phyloP scores from a whole-genome alignment of 2,329 filamentous ascomycete genomes.

The Graphium sp. region DNA sequence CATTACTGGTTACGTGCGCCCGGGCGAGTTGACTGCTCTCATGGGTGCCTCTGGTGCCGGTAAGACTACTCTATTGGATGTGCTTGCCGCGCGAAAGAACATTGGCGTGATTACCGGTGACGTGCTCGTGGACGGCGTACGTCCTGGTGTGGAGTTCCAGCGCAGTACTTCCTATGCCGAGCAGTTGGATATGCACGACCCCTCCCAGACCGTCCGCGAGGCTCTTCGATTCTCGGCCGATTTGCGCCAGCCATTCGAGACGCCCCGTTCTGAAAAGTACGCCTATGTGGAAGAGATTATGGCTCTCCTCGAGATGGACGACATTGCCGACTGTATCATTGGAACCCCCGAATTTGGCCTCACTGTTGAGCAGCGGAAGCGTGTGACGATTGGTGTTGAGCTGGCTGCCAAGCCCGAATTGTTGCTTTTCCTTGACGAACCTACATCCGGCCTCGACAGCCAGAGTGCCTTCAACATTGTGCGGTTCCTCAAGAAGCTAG shows the following conservation, averaged over 20 bases:
- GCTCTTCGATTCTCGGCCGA: conserved; percentile 47
- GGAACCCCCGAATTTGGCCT: conserved; percentile 50
- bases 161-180: conserved; percentile 45
- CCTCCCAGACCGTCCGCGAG: conserved; percentile 44
- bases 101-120: conserved; percentile 42
- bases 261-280: conserved; percentile 35
- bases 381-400: conserved; percentile 85
- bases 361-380: conserved; percentile 49
- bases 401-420: conserved; percentile 68
- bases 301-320: conserved; percentile 38
- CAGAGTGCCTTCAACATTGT: conserved; percentile 56
- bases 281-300: conserved; percentile 46
- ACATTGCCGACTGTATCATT: conserved; percentile 41
- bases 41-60: conserved; percentile 79
- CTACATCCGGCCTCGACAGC: conserved; percentile 57
- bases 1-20: conserved; percentile 54
- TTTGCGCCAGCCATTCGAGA: conserved; percentile 37
- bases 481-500: conserved; percentile 50
- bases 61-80: conserved; percentile 73
- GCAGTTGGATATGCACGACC: conserved; percentile 45
- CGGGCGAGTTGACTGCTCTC: conserved; percentile 60
- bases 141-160: conserved; percentile 43
- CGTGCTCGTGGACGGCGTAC: conserved; percentile 37
- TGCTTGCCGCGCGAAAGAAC: conserved; percentile 46
- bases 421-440: conserved; percentile 64